Base-by-base conservation (phyloP, 2,329 filamentous ascomycete genomes). In the Didymella segeticola region DNA sequence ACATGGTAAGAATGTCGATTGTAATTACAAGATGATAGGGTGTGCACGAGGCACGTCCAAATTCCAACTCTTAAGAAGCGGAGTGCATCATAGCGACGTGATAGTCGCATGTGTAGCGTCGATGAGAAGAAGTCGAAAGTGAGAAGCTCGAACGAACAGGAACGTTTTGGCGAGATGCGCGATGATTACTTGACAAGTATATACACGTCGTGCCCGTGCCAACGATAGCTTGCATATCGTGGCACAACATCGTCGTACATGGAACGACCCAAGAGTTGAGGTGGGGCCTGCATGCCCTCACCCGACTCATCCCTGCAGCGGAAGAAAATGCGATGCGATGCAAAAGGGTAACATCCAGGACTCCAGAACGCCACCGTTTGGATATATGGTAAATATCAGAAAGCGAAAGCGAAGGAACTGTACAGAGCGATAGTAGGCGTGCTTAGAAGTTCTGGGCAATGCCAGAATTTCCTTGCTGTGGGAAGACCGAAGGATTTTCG, bases 381-480 rank as follows among this genome's bases (percentile, higher is more conserved):
- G 53, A 56, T 51, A 56, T 56, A 56, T 50, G 46, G 37, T 49
- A 41, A 36, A 47, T 34, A 51, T 43, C 42, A 47, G 37, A 50
- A 30, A 46, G 37, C 42, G 19, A 47, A 29, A 47, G 29, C 14
- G 38, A 42, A n/a, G 37, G 36, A 23, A 43, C 27, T 51, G 53
- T 41, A 54, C 50, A 53, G 43, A 41, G 27, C 43, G 34, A 50
- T 14, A 31, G 33, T 47, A 11, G 27, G 34, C 39, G 46, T 26
- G 42, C 53, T 56, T 85, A 98, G 69, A 99, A 99, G 76, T 99
- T 99, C 77, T 98, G 95, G 26, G 95, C 90, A 68, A 99, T 97
- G 54, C 95, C 95, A 31, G 91, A 91, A 67, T 90, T 96, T 27
- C 85, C 86, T 79, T 96, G 92, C 71, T 96, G 91, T 10, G 93